Evolutionary conservation across 1,284 basidiomycete genomes (phyloP), one percentile per base, ranked within the genome.

Genomic region (Ganoderma sp.): DNA sequence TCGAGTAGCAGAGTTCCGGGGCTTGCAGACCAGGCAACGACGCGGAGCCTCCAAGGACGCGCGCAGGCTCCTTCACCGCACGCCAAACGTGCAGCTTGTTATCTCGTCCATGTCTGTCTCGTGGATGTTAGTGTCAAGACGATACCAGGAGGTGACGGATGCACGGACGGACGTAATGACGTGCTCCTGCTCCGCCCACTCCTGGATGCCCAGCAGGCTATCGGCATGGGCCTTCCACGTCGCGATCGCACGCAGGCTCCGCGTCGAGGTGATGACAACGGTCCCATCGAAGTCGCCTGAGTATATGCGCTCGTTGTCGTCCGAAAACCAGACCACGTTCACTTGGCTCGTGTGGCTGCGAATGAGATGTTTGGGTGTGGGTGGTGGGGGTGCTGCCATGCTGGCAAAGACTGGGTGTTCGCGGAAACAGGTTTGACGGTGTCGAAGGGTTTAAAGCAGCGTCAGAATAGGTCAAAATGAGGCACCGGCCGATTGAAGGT

Each of bases 161-260:
- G 42, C 59, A 22, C 34, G 52, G 15, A 79, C 84, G 71, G 73
- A 96, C 93, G 94, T 96, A 73, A 97, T 83, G 64, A 96, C 78
- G 19, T 79, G 79, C 0, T 82, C 78, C 19, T 79, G 79, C 0
- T 82, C 78, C 10, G 81, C 83, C 86, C 88, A 90, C 80, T 96
- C 93, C 75, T 93, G 85, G 12, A 97, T 79, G 0, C 91, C 91
- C 10, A 97, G 82, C 17, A 97, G 78, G 1, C 90, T 85, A 54
- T 92, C 91, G 1, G 84, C 81, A 78, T 98, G 96, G 0, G 95
- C 90, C 62, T 83, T 82, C 95, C 95, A 98, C 14, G 84, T 81
- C 1, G 88, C 83, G 17, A 93, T 81, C 0, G 93, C 82, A 22
- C 96, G 86, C 25, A 96, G 82, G 0, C 88, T 87, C 32, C 85